Percentiles rank a stretch among this genome's conserved stretches.
These are phyloP conservation scores for Suillus alpinus DNA, from an alignment of 768 basidiomycete species.

Conservation along the genomic window DNA sequence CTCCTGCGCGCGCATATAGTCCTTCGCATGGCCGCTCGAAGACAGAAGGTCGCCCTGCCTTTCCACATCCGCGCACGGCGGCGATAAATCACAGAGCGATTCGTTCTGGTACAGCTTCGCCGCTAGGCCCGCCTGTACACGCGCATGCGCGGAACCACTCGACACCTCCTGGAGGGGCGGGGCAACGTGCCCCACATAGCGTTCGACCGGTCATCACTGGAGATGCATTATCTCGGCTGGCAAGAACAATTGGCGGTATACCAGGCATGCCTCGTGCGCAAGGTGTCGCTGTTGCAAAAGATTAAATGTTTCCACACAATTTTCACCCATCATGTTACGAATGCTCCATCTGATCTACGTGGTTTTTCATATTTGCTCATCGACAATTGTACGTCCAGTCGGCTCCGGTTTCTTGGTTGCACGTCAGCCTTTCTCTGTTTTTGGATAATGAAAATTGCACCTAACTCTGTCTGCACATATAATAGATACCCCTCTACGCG, in stretches of 20 bases:
- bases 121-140: conserved; percentile 35
- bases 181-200: conserved; percentile 41
- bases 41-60: conserved; percentile 47
- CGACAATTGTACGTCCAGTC: conserved; percentile 5
- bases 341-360: conserved; percentile 8
- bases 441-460: conserved; percentile 17
- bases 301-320: conserved; percentile 21
- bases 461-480: conserved; percentile 13
- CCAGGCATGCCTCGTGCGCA: conserved; percentile 24
- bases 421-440: conserved; percentile 4
- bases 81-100: conserved; percentile 30
- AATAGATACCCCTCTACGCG: conserved; percentile 20
- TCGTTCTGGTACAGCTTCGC: conserved; percentile 45
- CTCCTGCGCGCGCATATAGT: conserved; percentile 28
- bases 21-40: conserved; percentile 53
- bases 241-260: conserved; percentile 53
- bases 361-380: conserved; percentile 9
- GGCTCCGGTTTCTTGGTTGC: conserved; percentile 1
- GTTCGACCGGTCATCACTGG: conserved; percentile 70
- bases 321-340: conserved; percentile 14
- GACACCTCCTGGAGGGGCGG: conserved; percentile 46
- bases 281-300: conserved; percentile 23
- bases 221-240: conserved; percentile 66
- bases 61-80: conserved; percentile 28
- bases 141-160: conserved; percentile 61